phyloP scores from a whole-genome alignment of 139 green algal genomes.

The Ulvella scutata region DNA sequence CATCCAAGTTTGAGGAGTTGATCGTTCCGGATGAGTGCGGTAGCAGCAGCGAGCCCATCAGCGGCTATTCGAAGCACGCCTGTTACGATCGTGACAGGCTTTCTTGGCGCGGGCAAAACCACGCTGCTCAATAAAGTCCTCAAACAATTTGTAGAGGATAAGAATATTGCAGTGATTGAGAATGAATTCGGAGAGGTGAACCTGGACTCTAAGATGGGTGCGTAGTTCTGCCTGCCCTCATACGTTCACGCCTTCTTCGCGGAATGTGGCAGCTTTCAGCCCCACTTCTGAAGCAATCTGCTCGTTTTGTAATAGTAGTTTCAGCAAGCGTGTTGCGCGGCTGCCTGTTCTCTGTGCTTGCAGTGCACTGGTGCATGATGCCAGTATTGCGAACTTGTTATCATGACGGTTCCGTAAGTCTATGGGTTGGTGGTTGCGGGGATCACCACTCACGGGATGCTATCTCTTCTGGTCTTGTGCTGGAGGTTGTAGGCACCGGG shows the following conservation, averaged over 20 bases:
- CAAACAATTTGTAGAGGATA: conserved; percentile 15
- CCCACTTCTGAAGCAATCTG: not conserved
- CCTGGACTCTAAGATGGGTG: conserved; percentile 47
- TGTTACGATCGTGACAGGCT: conserved; percentile 18
- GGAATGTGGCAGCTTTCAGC: not conserved
- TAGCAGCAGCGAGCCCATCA: not conserved
- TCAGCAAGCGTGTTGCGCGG: too few relatives aligned
- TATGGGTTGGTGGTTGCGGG: too few relatives aligned
- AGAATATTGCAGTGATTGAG: conserved; percentile 49
- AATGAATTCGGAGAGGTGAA: conserved; percentile 67
- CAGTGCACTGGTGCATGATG: too few relatives aligned
- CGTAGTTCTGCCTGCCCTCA: not conserved
- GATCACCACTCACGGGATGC: too few relatives aligned
- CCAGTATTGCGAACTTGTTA: too few relatives aligned
- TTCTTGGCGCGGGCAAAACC: conserved; percentile 46
- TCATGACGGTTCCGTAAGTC: too few relatives aligned
- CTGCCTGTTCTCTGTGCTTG: too few relatives aligned
- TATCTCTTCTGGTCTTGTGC: too few relatives aligned
- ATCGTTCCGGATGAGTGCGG: not conserved
- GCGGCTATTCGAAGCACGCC: too few relatives aligned
- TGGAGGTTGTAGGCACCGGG: too few relatives aligned
- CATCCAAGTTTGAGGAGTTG: too few relatives aligned
- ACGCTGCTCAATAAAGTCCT: conserved; percentile 72
- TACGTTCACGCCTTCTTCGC: not conserved
- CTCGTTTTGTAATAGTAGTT: too few relatives aligned